Conservation (phyloP, 108 stramenopile species). For the Aurantiochytrium sp. region DNA sequence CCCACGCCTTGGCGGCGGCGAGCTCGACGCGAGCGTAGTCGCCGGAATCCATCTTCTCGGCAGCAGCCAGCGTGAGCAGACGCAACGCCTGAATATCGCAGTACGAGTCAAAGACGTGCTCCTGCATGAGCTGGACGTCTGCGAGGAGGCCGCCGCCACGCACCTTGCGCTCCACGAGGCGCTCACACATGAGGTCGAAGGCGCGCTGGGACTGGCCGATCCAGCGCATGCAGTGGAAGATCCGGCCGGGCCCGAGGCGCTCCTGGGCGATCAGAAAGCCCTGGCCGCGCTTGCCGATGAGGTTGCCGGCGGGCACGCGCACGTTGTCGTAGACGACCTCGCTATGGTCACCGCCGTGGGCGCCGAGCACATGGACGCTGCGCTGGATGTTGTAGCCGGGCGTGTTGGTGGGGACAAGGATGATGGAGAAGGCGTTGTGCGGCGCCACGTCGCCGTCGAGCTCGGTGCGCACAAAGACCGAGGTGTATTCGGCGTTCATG, state of each 20-base stretch:
- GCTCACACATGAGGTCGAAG: conserved; percentile 30
- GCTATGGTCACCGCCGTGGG: neutral
- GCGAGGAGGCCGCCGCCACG: conserved; percentile 52
- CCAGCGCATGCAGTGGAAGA: conserved; percentile 97
- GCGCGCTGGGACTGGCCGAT: conserved; percentile 66
- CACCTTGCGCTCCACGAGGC: conserved; percentile 32
- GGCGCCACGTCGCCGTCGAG: neutral
- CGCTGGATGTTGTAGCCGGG: conserved; percentile 49
- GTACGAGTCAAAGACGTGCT: conserved; percentile 70
- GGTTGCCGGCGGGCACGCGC: conserved; percentile 24
- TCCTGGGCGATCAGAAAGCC: conserved; percentile 93
- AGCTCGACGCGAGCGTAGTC: conserved; percentile 46
- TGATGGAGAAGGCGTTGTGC: conserved; percentile 39
- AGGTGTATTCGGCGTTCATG: conserved; percentile 78
- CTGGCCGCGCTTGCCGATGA: conserved; percentile 76
- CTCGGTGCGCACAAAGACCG: conserved; percentile 65
- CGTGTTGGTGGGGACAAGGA: conserved; percentile 69
- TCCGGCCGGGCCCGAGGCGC: conserved; percentile 87
- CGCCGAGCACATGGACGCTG: conserved; percentile 3
- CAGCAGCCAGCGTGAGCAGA: conserved; percentile 50
- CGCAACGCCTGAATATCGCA: conserved; percentile 71
- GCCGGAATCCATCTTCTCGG: conserved; percentile 43
- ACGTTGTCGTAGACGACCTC: conserved; percentile 34
- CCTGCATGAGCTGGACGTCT: conserved; percentile 13
- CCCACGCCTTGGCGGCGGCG: conserved; percentile 78